Evolutionary conservation across 2,329 filamentous ascomycete species (phyloP), one percentile per base, ranked within the genome.

Genomic region (Sodiomyces alkalinus): DNA sequence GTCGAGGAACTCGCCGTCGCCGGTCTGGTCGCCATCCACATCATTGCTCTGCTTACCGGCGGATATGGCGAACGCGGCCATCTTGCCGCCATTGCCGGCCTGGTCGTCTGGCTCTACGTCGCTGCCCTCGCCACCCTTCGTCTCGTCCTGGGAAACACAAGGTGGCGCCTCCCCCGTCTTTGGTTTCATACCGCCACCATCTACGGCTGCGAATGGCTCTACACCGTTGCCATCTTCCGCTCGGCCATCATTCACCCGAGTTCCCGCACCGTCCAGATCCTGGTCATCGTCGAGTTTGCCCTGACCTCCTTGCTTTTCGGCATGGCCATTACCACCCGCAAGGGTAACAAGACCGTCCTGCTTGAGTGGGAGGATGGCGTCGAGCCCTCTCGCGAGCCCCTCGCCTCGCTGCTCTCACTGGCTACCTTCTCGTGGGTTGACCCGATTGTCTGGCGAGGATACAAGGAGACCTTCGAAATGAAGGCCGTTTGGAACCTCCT

Each of bases 161-260:
- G 61, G 63, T 82, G 56, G 67, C 68, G 50, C 51, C 49, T 90
- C 10, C 76, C 79, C 7, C 64, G 68, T 33, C 58, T 96, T 7
- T 98, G 90, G 90, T 86, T 87, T 47, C 90, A 98, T 52, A 96
- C 90, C 0, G 80, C 83, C 13, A 56, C 67, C 37, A 72, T 98
- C 30, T 98, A 98, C 52, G 67, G 69, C 30, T 59, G 74, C 30
- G 77, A 86, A 48, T 98, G 87, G 83, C 45, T 90, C 5, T 75
- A 86, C 44, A 64, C 66, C 7, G 37, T 87, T 15, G 60, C 83
- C 40, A 54, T 87, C 5, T 90, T 96, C 58, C 82, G 90, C 33
- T 93, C 87, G 3, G 76, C 71, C 29, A 55, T 96, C 33, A 74
- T 96, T 36, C 77, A 90, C 49, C 77, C 82, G 0, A 63, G 60